Base-by-base conservation (phyloP, 2,329 filamentous ascomycete species). In the Colletotrichum sp. region DNA sequence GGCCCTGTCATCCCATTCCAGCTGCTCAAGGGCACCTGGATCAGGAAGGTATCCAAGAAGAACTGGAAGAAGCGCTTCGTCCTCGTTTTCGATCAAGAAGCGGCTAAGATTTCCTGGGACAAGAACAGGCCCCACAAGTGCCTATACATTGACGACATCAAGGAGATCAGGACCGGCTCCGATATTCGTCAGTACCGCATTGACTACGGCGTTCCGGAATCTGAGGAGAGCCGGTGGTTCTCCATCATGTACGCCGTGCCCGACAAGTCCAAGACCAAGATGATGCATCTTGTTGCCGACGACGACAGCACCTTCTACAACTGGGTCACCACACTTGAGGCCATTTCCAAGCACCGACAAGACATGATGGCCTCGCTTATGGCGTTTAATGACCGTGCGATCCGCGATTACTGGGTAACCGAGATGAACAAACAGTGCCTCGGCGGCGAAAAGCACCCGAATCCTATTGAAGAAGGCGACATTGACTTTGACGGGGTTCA, bases 131-230 rank as follows among this genome's bases (percentile, higher is more conserved):
- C 94, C 1, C 91, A 92, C 28, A 99, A 98, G 83, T 93, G 92
- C 69, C 94, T 99, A 78, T 98, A 98, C 83, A 95, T 99, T 77
- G 97, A 99, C 81, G 96, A 99, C 83, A 96, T 99, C 80, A 94
- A 95, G 81, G 96, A 98, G 81, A 96, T 99, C 64, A 93, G 96
- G 77, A 92, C 93, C 38, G 96, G 95, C 21, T 91, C 91, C 15
- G 95, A 99, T 82, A 95, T 96, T 21, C 92, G 94, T 73, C 96
- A 98, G 82, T 98, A 98, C 82, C 94, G 95, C 57, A 93, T 96
- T 80, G 96, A 98, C 83, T 95, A 94, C 81, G 92, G 92, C 52
- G 87, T 97, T 26, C 86, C 93, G 1, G 90, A 93, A 67, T 87
- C 91, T 8, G 90, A 92, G 52, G 94, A 96, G 80, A 86, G 89